Evolutionary conservation across 106 monocot species (phyloP), one percentile per base, ranked within the genome.

Genomic region (Dendrobium nobile): DNA sequence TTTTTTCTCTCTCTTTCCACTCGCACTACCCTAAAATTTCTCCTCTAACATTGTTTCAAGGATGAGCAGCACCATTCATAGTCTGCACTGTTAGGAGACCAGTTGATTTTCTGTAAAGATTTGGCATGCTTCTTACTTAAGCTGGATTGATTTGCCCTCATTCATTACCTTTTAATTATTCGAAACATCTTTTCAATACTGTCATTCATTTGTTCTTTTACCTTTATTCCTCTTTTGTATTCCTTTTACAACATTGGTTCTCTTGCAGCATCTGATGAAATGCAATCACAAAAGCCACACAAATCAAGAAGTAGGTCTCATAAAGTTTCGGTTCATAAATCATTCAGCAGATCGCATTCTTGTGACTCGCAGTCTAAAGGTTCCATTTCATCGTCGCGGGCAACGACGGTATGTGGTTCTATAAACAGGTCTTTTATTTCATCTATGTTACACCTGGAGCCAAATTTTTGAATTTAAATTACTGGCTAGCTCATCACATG

Each of bases 301-400:
- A 87, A 83, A 81, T 72, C 87, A 19, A 87, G 80, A 68, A 85
- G 75, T 19, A 89, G 88, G 79, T 67, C 82, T 17, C 86, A 88
- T 31, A 91, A 78, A 79, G 82, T 78, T 47, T 88, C 83, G 19
- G 26, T 11, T 41, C 83, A 85, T 64, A 89, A 88, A 82, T 86
- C 81, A 6, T 68, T 83, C n/a, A 84, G 76, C 37, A 77, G 79
- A 11, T 86, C 84, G 56, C 87, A 80, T 67, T 87, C 90, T 42
- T 87, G 80, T 47, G 90, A 88, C 64, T 89, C 90, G 13, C 90
- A 87, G 17, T 87, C 87, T 2, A 91, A 88, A 77, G 83, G 85
- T 67, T 87, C 88, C 27, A 48, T 85, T 79, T 86, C 82, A 67
- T 81, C 89, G 33, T 89, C 88, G 2, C 85, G 84, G 24, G 44